A percentile compares a stretch with the other conserved stretches of the same genome.
These are phyloP conservation scores for Pisolithus microcarpus DNA, from an alignment of 768 basidiomycete species.

Conservation along the genomic window DNA sequence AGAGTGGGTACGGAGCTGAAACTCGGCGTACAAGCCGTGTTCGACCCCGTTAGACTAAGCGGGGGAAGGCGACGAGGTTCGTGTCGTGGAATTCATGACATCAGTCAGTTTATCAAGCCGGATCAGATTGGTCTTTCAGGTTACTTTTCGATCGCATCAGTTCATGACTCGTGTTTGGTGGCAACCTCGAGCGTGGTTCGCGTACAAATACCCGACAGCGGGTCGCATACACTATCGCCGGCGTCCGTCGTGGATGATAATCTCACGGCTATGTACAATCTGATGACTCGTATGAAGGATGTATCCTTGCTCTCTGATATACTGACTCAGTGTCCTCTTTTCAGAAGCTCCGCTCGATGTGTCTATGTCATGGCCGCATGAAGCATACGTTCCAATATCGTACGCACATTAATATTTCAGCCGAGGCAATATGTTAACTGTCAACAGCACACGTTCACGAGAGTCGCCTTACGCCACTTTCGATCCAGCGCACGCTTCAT, in stretches of 20 bases:
- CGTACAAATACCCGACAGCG: slow-evolving; percentile 40
- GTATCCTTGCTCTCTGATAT: not conserved
- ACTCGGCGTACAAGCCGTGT: slow-evolving; percentile 68
- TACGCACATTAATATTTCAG: slow-evolving; percentile 25
- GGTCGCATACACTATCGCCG: slow-evolving; percentile 43
- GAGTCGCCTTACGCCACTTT: slow-evolving; percentile 43
- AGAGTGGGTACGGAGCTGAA: slow-evolving; percentile 55
- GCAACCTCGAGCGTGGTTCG: slow-evolving; percentile 52
- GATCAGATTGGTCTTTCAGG: slow-evolving; percentile 65
- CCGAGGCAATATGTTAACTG: not conserved
- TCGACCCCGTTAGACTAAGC: slow-evolving; percentile 62
- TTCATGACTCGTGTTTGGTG: slow-evolving; percentile 63
- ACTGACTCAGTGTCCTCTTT: not conserved
- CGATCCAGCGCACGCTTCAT: slow-evolving; percentile 59
- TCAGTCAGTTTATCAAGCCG: slow-evolving; percentile 1
- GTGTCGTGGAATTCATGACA: not conserved
- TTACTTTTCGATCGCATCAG: slow-evolving; percentile 60
- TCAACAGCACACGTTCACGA: slow-evolving; percentile 31
- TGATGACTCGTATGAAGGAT: slow-evolving; percentile 34
- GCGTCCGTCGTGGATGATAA: slow-evolving; percentile 36
- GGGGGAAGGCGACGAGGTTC: slow-evolving; percentile 49
- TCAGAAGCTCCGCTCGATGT: slow-evolving; percentile 42
- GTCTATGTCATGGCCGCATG: slow-evolving; percentile 46
- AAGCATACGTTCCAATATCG: slow-evolving; percentile 51
- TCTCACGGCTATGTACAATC: slow-evolving; percentile 41